Base-by-base conservation (phyloP, 2,329 filamentous ascomycete species). In the Pseudocercospora fuligena region DNA sequence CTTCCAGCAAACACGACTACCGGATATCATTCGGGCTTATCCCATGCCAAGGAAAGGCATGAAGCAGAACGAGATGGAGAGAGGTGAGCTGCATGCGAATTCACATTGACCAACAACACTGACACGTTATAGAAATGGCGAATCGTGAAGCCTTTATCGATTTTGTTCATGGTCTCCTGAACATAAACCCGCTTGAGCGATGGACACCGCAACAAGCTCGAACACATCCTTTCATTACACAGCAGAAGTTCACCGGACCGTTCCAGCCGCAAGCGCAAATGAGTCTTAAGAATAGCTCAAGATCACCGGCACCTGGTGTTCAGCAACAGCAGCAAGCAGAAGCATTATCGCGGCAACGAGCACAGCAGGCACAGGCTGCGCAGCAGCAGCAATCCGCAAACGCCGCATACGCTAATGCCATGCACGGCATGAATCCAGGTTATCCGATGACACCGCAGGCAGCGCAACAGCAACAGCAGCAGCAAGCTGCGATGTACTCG, bases 1-100 rank as follows among this genome's bases (percentile, higher is more conserved):
- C 80, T 99, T 99, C 82, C 92, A 94, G 74, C 93, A 94, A 40
- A 97, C 89, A 47, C 97, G 93, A 1, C 82, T 99, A 61, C 94
- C 94, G 3, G 95, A 99, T 72, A 99, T 99, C 70, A 98, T 99
- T 82, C 93, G 96, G 78, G 93, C 92, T 64, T 99, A 99, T 77
- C 92, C 95, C 5, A 97, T 99, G 94, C 95, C 95, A 57, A 87
- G 95, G 75, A 99, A 99, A 83, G 97, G 97, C 76, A 99, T 99
- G 95, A 99, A 99, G 83, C 93, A 91, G 79, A 92, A 89, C 73
- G 95, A 99, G 81, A 90, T 99, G 71, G 95, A 99, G 75, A 85
- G 95, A 91, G 95, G 95, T 97, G 84, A 77, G 86, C 77, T 25
- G 51, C 12, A 14, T 5, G 9, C 23, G 12, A n/a, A 43, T n/a